These are phyloP conservation scores for Byssothecium circinans DNA, from an alignment of 2,329 filamentous ascomycete genomes.

Conservation along the genomic window DNA sequence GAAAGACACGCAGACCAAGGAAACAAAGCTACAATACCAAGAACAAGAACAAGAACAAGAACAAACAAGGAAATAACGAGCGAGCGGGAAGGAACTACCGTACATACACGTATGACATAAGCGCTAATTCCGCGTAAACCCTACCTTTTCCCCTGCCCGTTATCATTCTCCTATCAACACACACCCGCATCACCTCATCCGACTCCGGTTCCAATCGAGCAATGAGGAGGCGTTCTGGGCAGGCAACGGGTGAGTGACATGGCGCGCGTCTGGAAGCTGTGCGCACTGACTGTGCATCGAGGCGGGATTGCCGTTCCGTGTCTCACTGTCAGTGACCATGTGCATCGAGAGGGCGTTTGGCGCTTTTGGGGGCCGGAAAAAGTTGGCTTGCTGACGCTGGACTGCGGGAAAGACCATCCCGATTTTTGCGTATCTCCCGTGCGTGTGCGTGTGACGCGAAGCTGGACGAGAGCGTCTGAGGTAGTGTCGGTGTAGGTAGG, in stretches of 20 bases:
- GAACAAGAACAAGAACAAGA: background rate
- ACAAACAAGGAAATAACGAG: background rate
- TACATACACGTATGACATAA: background rate
- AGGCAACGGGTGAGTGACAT: background rate
- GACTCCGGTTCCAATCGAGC: no score
- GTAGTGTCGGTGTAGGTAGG: no score
- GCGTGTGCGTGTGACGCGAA: no score
- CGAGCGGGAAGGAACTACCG: background rate
- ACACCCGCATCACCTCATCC: background rate
- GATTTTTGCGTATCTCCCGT: background rate
- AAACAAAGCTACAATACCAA: no score
- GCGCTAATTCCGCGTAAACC: background rate
- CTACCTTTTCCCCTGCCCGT: background rate
- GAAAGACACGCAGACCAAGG: no score
- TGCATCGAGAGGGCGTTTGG: background rate
- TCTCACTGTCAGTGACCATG: background rate
- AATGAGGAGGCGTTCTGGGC: no score
- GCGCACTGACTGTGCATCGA: background rate
- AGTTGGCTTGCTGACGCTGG: background rate
- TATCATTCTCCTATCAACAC: background rate
- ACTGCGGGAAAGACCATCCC: background rate
- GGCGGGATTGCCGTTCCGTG: no score
- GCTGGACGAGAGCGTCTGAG: no score
- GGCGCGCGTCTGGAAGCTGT: background rate
- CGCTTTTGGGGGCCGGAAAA: background rate